Evolutionary conservation across 2,329 filamentous ascomycete species (phyloP).

Genomic region (Diplocarpon mali): DNA sequence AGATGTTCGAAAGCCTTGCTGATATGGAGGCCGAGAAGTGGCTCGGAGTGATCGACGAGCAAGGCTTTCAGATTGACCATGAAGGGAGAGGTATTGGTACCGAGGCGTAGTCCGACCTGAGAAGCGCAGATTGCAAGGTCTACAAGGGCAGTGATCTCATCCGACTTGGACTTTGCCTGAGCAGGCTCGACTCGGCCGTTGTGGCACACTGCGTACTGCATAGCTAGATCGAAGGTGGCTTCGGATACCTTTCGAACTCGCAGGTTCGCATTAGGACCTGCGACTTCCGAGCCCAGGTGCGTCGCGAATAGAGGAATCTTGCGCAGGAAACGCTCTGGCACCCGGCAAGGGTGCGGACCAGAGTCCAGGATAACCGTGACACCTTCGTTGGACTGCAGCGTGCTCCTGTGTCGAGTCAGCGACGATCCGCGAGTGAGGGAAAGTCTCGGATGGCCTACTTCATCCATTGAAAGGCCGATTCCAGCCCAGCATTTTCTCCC

Average conservation of each 20-base stretch:
- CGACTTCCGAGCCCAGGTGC: not conserved
- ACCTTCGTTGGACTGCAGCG: not conserved
- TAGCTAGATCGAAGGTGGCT: not conserved
- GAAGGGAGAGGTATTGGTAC: not conserved
- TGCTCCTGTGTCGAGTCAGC: not conserved
- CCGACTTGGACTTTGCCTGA: not conserved
- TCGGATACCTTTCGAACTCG: not conserved
- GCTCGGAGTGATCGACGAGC: not conserved
- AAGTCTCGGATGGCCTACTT: not conserved
- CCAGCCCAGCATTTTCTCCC: not conserved
- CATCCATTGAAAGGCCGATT: constrained; percentile 3
- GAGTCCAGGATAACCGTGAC: constrained; percentile 1
- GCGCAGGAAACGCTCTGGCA: not conserved
- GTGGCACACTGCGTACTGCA: constrained; percentile 1
- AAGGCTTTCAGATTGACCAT: not conserved
- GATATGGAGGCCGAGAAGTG: not conserved
- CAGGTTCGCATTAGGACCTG: not conserved
- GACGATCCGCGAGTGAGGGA: not conserved
- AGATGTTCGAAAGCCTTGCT: not conserved
- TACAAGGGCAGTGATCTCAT: not conserved
- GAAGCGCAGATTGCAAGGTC: not conserved
- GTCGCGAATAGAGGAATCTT: not conserved
- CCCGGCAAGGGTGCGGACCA: not conserved
- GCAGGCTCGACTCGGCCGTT: not conserved
- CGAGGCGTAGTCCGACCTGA: not conserved